These are phyloP conservation scores for Pseudofabraea citricarpa DNA, from an alignment of 2,329 filamentous ascomycete genomes.

Conservation along the genomic window DNA sequence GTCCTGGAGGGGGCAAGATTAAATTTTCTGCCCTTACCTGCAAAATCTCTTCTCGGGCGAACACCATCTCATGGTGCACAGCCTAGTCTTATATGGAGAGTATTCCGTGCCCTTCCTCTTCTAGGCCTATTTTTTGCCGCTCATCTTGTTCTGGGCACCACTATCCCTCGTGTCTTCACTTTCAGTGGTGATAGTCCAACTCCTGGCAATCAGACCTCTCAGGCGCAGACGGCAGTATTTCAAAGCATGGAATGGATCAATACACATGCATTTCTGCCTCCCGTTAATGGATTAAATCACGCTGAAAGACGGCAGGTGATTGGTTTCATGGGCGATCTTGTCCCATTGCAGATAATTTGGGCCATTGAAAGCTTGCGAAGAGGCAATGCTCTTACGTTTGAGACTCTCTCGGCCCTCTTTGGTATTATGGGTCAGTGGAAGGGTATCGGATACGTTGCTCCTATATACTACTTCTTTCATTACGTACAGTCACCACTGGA, in stretches of 20 bases:
- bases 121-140: neutral
- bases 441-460: constrained; percentile 22
- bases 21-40: neutral
- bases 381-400: constrained; percentile 9
- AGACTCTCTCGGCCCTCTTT: too few species aligned
- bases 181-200: neutral
- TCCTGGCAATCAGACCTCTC: neutral
- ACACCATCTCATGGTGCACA: neutral
- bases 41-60: neutral
- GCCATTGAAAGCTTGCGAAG: constrained; percentile 16
- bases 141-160: neutral
- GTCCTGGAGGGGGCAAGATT: neutral
- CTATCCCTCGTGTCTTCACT: neutral
- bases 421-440: constrained; percentile 15
- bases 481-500: constrained; percentile 21
- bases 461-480: constrained; percentile 27
- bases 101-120: neutral
- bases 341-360: constrained; percentile 13
- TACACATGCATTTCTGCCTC: neutral
- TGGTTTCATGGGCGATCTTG: neutral
- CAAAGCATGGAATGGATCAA: neutral
- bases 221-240: neutral
- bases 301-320: neutral
- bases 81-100: neutral
- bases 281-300: neutral